Evolutionary conservation across 768 basidiomycete genomes (phyloP).

Genomic region (Cystobasidium tubakii): DNA sequence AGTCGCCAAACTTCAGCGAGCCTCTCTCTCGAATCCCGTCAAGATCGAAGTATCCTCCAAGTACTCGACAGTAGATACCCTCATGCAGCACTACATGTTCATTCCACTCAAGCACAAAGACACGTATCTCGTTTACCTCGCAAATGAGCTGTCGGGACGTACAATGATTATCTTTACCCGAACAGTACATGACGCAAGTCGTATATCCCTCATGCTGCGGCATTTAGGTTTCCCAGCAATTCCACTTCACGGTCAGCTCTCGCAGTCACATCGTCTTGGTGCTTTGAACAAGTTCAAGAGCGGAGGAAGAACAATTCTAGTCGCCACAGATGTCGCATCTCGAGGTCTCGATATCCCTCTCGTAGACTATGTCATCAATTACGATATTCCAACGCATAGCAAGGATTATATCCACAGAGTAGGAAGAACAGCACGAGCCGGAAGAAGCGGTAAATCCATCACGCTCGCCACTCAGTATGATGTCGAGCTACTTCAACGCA

Average conservation of each 20-base stretch:
- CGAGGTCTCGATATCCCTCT: constrained; percentile 93
- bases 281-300: constrained; percentile 92
- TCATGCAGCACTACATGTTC: constrained; percentile 92
- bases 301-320: constrained; percentile 80
- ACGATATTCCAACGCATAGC: constrained; percentile 92
- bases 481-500: constrained; percentile 89
- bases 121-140: constrained; percentile 77
- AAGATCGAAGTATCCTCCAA: constrained; percentile 87
- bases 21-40: constrained; percentile 87
- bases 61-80: constrained; percentile 93
- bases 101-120: constrained; percentile 89
- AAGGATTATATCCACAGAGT: constrained; percentile 99
- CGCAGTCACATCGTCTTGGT: constrained; percentile 85
- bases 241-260: constrained; percentile 89
- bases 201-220: constrained; percentile 80
- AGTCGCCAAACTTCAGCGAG: constrained; percentile 89
- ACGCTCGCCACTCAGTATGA: constrained; percentile 99
- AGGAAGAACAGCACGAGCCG: constrained; percentile 93
- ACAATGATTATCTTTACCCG: constrained; percentile 94
- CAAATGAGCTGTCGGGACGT: constrained; percentile 80
- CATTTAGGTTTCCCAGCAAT: constrained; percentile 89
- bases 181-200: constrained; percentile 86
- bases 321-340: constrained; percentile 94
- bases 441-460: constrained; percentile 91
- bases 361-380: constrained; percentile 96